Conservation (phyloP, 257 asterid genomes). For the Mitragyna speciosa region DNA sequence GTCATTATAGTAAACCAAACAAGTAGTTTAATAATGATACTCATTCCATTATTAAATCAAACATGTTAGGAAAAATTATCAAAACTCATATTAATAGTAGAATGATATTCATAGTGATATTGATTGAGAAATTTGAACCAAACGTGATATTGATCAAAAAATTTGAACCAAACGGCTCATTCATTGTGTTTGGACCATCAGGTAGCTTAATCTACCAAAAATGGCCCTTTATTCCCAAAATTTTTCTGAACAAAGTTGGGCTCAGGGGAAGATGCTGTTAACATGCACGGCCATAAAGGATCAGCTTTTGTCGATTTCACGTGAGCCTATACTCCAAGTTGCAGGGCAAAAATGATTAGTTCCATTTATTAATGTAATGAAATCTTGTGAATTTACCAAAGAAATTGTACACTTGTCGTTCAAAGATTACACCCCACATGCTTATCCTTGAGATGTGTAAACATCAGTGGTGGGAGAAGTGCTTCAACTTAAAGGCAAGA, state of each 20-base stretch:
- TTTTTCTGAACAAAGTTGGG: background rate
- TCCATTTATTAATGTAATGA: background rate
- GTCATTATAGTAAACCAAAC: too few relatives aligned
- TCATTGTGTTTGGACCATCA: background rate
- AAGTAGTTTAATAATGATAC: too few relatives aligned
- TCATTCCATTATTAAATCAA: too few relatives aligned
- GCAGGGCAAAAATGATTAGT: background rate
- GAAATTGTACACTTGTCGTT: constrained; percentile 7
- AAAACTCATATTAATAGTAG: too few relatives aligned
- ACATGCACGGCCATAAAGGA: too few relatives aligned
- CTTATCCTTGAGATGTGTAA: constrained; percentile 7
- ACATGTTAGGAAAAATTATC: too few relatives aligned
- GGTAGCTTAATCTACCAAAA: background rate
- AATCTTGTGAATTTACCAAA: background rate
- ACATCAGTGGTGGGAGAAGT: background rate
- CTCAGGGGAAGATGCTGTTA: background rate
- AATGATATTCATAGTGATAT: too few relatives aligned
- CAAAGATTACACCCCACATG: constrained; percentile 14
- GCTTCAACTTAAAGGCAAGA: constrained; percentile 15
- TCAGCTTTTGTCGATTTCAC: background rate
- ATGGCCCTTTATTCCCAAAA: background rate
- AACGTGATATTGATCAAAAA: too few relatives aligned
- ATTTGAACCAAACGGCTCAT: too few relatives aligned
- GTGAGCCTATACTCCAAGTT: background rate
- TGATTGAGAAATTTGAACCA: too few relatives aligned